Percentiles rank a stretch among this genome's conserved stretches.
phyloP scores from a whole-genome alignment of 306 rosid genomes.

The Cicer judaicum region DNA sequence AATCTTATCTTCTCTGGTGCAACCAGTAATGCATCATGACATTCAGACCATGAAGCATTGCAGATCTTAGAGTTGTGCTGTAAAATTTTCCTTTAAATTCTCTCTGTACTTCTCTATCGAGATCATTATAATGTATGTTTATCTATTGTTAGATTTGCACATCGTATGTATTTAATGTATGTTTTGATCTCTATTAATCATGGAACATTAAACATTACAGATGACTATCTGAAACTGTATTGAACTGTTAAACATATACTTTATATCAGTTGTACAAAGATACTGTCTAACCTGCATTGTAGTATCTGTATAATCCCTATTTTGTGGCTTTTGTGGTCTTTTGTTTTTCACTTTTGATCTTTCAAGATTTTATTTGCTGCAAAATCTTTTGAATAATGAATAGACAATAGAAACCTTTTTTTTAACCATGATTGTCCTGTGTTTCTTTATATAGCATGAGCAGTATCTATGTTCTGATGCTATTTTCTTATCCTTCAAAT shows the following conservation, averaged over 20 bases:
- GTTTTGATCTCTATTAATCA: conserved; percentile 7
- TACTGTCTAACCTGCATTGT: background rate
- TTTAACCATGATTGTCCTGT: background rate
- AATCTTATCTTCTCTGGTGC: too few species aligned
- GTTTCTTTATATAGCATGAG: conserved; percentile 34
- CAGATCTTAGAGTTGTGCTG: background rate
- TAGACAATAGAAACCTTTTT: background rate
- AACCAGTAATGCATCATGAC: too few species aligned
- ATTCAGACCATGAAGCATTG: background rate
- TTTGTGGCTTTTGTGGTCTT: conserved; percentile 2
- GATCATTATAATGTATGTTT: background rate
- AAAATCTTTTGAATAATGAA: conserved; percentile 8
- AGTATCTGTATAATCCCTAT: background rate
- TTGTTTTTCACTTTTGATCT: background rate
- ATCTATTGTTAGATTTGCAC: conserved; percentile 2
- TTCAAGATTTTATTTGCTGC: conserved; percentile 16
- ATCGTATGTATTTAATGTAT: background rate
- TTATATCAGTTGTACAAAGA: conserved; percentile 15
- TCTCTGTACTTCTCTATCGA: background rate
- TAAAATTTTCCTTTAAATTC: background rate
- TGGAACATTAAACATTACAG: background rate
- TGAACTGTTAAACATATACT: background rate
- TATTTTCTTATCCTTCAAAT: conserved; percentile 30
- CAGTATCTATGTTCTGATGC: conserved; percentile 37
- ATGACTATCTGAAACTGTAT: background rate